Conservation (phyloP, 371 early-diverging fungal species). For the Haplosporangium sp. region DNA sequence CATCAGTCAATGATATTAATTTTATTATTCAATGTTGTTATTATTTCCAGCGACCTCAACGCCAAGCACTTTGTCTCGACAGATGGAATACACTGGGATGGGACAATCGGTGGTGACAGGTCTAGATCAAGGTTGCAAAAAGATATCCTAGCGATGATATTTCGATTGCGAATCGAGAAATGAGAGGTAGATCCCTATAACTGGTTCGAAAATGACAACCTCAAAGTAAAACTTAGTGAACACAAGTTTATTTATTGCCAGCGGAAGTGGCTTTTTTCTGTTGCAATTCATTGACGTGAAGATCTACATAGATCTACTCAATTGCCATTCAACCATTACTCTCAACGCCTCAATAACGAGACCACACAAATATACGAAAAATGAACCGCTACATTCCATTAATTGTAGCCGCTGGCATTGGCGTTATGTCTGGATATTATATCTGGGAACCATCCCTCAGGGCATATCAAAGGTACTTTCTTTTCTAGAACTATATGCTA, state of each 20-base stretch:
- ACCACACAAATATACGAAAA: slow-evolving; percentile 6
- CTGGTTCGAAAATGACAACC: not conserved
- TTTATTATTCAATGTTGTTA: not conserved
- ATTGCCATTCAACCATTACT: not conserved
- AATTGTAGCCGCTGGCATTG: slow-evolving; percentile 38
- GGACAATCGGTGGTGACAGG: not conserved
- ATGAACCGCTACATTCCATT: slow-evolving; percentile 48
- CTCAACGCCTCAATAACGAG: not conserved
- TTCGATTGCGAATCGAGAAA: not conserved
- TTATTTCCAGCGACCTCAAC: too few species aligned
- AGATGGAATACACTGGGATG: too few species aligned
- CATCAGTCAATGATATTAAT: not conserved
- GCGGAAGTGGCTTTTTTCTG: not conserved
- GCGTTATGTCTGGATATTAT: slow-evolving; percentile 48
- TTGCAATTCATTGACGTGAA: not conserved
- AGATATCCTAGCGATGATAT: not conserved
- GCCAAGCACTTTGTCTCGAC: too few species aligned
- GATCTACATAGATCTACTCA: not conserved
- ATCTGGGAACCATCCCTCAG: slow-evolving; percentile 53
- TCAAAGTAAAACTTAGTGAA: too few species aligned
- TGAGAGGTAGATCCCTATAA: not conserved
- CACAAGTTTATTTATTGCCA: too few species aligned
- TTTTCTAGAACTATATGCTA: too few species aligned
- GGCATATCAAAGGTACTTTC: slow-evolving; percentile 43
- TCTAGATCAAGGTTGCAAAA: not conserved